phyloP scores from a whole-genome alignment of 208 protist species.

The Wallacemonas collosoma region DNA sequence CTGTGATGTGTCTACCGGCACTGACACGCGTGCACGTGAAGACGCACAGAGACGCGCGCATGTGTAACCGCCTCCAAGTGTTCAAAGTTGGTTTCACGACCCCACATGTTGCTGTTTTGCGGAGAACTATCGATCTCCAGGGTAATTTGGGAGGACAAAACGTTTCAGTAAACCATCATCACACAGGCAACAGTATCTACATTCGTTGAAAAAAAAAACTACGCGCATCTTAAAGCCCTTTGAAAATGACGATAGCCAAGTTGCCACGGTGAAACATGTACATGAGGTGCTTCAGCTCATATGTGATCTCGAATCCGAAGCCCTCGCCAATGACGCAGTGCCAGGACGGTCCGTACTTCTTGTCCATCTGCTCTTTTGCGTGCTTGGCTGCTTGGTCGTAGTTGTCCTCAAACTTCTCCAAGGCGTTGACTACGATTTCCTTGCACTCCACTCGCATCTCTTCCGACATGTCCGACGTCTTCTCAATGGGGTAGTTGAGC shows the following conservation, averaged over 20 bases:
- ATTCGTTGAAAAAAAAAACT: constrained; percentile 2
- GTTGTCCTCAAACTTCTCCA: constrained; percentile 92
- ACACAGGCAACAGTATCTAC: constrained; percentile 2
- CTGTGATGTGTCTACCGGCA: no score
- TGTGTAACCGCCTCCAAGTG: no score
- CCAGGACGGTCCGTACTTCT: constrained; percentile 94
- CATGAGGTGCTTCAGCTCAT: constrained; percentile 94
- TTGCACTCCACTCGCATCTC: constrained; percentile 94
- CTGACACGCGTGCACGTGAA: no score
- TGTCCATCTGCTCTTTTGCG: constrained; percentile 95
- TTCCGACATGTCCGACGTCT: constrained; percentile 95
- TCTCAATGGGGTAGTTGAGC: constrained; percentile 87
- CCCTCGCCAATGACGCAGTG: constrained; percentile 95
- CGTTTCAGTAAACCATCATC: neutral
- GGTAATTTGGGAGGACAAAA: neutral
- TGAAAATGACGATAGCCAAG: constrained; percentile 94
- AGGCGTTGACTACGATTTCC: constrained; percentile 94
- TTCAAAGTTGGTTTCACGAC: no score
- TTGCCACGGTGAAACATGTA: constrained; percentile 95
- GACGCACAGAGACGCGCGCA: no score
- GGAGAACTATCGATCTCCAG: no score
- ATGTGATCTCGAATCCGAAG: constrained; percentile 94
- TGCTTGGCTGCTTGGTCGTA: constrained; percentile 94
- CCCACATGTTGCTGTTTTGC: no score
- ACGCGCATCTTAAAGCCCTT: constrained; percentile 64